These are phyloP conservation scores for Helminthosporium solani DNA, from an alignment of 2,329 filamentous ascomycete species.

Conservation along the genomic window DNA sequence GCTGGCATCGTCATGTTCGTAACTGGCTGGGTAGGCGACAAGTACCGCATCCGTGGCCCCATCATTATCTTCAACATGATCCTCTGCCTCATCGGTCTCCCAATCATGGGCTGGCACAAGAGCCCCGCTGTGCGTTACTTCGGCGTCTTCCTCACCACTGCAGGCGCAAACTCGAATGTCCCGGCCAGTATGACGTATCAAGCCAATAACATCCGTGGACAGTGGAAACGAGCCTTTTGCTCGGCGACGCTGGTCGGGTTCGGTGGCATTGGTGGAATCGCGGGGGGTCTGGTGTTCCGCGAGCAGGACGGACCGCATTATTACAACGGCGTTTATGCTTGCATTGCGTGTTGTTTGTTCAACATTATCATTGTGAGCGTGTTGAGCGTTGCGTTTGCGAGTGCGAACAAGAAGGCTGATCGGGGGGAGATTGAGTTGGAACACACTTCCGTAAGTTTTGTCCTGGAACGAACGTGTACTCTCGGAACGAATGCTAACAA, in stretches of 20 bases:
- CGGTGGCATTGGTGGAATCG: constrained; percentile 77
- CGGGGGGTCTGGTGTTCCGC: constrained; percentile 70
- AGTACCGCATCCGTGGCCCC: constrained; percentile 64
- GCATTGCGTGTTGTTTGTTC: constrained; percentile 41
- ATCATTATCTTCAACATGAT: constrained; percentile 66
- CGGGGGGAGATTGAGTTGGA: constrained; percentile 47
- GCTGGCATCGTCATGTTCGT: constrained; percentile 48
- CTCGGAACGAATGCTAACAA: constrained; percentile 16
- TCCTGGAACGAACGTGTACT: background rate
- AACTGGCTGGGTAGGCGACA: constrained; percentile 66
- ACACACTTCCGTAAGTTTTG: constrained; percentile 36
- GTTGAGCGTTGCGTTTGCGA: constrained; percentile 34
- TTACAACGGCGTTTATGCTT: constrained; percentile 41
- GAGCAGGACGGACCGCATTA: constrained; percentile 42
- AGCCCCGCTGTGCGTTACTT: constrained; percentile 64
- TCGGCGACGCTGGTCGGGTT: constrained; percentile 74
- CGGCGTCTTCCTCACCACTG: constrained; percentile 73
- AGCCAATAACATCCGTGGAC: constrained; percentile 83
- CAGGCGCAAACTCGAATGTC: constrained; percentile 75
- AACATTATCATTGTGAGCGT: constrained; percentile 38
- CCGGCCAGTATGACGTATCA: constrained; percentile 76
- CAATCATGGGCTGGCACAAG: constrained; percentile 68
- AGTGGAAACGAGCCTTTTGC: constrained; percentile 84
- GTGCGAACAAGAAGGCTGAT: constrained; percentile 42
- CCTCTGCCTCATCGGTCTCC: constrained; percentile 66